Conservation (phyloP, 768 basidiomycete genomes). For the Russula dissimulans region DNA sequence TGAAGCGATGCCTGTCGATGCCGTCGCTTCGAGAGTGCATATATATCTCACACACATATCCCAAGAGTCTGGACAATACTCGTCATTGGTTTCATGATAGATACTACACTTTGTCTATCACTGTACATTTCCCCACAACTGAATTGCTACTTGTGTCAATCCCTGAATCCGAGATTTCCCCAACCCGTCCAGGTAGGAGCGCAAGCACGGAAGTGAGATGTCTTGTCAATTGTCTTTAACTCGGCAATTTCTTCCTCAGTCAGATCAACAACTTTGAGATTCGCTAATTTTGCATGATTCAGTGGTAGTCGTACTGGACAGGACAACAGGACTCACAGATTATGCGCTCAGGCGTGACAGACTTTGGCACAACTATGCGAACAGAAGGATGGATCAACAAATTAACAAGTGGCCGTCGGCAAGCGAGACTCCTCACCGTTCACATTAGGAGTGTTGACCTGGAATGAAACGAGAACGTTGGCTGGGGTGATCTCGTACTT, state of each 20-base stretch:
- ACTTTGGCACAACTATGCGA: constrained; percentile 57
- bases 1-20: not conserved
- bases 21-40: not conserved
- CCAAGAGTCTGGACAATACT: no score
- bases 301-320: not conserved
- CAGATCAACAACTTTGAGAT: constrained; percentile 52
- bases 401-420: constrained; percentile 16
- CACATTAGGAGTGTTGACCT: constrained; percentile 56
- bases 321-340: constrained; percentile 29
- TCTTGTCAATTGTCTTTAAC: constrained; percentile 52
- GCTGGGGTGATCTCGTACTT: constrained; percentile 51
- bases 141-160: constrained; percentile 21
- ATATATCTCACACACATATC: not conserved
- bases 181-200: constrained; percentile 56
- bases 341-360: constrained; percentile 62
- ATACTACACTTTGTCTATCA: not conserved
- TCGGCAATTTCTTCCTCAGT: constrained; percentile 50
- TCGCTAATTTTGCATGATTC: constrained; percentile 31
- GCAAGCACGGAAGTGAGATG: constrained; percentile 54
- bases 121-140: not conserved
- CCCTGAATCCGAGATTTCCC: constrained; percentile 52
- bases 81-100: not conserved
- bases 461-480: constrained; percentile 63
- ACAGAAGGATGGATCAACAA: not conserved
- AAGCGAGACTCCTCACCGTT: constrained; percentile 30